Evolutionary conservation across 768 basidiomycete genomes (phyloP), one percentile per base, ranked within the genome.

Genomic region (Suillus bovinus): DNA sequence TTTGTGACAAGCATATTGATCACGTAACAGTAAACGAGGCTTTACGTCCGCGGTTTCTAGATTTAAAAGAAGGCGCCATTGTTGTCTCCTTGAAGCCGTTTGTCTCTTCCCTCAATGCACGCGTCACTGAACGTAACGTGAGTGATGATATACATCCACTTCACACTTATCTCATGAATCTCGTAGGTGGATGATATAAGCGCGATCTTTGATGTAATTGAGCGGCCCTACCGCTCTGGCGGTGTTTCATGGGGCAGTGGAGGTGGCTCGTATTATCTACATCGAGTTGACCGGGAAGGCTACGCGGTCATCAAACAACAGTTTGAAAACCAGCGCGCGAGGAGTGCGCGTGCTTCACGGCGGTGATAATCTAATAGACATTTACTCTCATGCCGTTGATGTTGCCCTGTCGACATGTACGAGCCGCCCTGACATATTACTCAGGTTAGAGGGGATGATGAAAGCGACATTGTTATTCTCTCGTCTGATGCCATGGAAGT

Each of bases 11-110:
- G 52, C 55, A 63, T 52, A 65, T 22, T 59, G 36, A 62, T 31
- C 38, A 14, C 20, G 10, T 50, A 44, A 13, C 61, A 93, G 91
- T 99, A 63, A 99, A 98, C 74, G 92, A 93, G 70, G 85, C 88
- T 1, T 78, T 99, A 17, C 82, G 91, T 50, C 88, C 91, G 33
- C 90, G 94, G 70, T 99, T 99, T 76, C 79, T 99, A 60, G 97
- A 99, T 70, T 79, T 99, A 63, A 97, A 94, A 70, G 93, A 96
- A 63, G 93, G 93, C 22, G 94, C 95, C 0, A 88, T 88, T 54
- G 91, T 99, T 53, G 85, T 99, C 41, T 94, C 93, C 22, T 78
- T 99, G 20, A 86, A 89, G 62, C 93, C 94, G 1, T 97, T 93
- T 65, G 88, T 95, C 61, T 84, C 88, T 36, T 84, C 86, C 0